Base-by-base conservation (phyloP, 2,329 filamentous ascomycete species). In the Colletotrichum tropicale region DNA sequence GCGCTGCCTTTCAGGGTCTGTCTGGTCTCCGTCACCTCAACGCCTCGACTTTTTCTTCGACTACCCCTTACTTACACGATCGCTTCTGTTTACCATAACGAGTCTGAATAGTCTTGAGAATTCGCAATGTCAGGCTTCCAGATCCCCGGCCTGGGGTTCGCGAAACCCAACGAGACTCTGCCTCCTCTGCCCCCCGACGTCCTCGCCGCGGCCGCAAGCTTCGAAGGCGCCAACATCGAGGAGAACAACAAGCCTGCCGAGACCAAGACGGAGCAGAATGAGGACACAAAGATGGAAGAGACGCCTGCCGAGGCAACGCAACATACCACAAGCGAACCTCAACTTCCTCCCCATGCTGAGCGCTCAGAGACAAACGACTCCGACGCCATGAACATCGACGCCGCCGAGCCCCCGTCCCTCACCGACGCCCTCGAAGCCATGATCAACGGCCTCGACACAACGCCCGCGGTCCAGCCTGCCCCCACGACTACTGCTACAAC, bases 371-470 rank as follows among this genome's bases (percentile, higher is more conserved):
- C 66, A 48, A 15, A 56, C 66, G 26, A 73, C 66, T 8, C 74
- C 76, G 82, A 87, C 34, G 64, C 86, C 67, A 85, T 87, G 86
- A 81, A 69, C 9, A 58, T 86, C 16, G 85, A 87, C 70, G 80
- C 80, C 30, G 82, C 80, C 28, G 84, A 81, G 74, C 82, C 84
- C 0, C 82, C 84, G 2, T 86, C 83, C 5, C 80, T 88, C 3
- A 87, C 86, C 6, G 79, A 83, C 32, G 86, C 86, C 2, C 82
- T 88, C 2, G 87, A 88, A 77, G 87, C 87, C 12, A 85, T 86
- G 30, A 81, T 88, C 9, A 85, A 84, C 5, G 85, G 85, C 8
- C 80, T 87, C 18, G 81, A 81, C 26, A 70, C 74, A 9, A 55
- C 74, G 1, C 55, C 74, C 3, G 26, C 70, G 4, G 70, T 36